Base-by-base conservation (phyloP, 2,329 filamentous ascomycete species). In the Coniochaeta hoffmannii region DNA sequence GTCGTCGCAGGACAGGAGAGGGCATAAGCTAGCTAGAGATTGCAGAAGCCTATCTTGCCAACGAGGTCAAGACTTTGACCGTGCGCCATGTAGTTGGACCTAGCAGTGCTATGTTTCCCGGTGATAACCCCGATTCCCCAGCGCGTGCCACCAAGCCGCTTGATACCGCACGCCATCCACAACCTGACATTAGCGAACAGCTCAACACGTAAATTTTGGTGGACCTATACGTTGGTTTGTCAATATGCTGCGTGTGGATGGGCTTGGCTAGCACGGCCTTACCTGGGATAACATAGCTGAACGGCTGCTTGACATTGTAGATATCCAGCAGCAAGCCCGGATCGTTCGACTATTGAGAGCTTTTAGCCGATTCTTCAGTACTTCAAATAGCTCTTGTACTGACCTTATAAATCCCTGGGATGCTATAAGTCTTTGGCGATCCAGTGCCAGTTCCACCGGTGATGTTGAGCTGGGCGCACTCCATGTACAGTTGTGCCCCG, bases 401-500 rank as follows among this genome's bases (percentile, higher is more conserved):
- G 55, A 67, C 69, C 59, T 70, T 70, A 54, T 70, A 70, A 38
- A 67, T 66, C 4, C 70, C 71, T 1, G 71, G 71, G 35, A 73
- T 71, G 55, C 65, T 69, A 30, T 67, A 64, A 0, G 69, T 72
- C 34, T 62, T 60, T 3, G 69, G 68, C 17, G 59, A 64, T 24
- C 64, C 63, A 0, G 58, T 62, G 0, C 61, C 68, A 4, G 62
- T 65, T 11, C 69, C 68, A 3, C 70, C 69, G 1, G 63, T 69
- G 24, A 73, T 60, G 26, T 69, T 67, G 55, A 73, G 66, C 56
- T 73, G 70, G 2, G 66, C 68, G 49, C 69, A 73, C 57, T 71
- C 66, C 65, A 69, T 70, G 55, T 74, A 74, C 17, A 78, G 66
- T 59, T 78, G 76, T 1, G 75, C 75, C 2, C 74, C 75, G 28